A percentile compares a stretch with the other conserved stretches of the same genome.
Evolutionary conservation across 331 rosid species (phyloP).

Genomic region (Dryas integrifolia): DNA sequence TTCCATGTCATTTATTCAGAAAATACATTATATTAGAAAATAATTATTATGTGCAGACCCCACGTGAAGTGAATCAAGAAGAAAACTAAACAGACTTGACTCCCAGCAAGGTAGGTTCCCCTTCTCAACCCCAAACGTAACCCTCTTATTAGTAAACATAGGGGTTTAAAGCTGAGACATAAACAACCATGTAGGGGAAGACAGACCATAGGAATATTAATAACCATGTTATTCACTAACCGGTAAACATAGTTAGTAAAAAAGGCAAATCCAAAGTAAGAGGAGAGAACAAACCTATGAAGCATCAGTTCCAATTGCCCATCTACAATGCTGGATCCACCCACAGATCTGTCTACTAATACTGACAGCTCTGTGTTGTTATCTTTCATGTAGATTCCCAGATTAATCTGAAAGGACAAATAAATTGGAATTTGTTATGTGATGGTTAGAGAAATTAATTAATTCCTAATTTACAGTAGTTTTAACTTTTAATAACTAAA

Average conservation of each 20-base stretch:
- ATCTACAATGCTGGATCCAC: constrained; percentile 80
- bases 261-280: constrained; percentile 6
- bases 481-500: neutral
- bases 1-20: neutral
- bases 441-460: neutral
- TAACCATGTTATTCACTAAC: too few relatives aligned
- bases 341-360: constrained; percentile 77
- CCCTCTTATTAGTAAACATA: too few relatives aligned
- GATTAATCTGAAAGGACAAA: constrained; percentile 62
- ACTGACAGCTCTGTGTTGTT: constrained; percentile 58
- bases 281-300: constrained; percentile 56
- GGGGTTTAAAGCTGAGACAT: too few relatives aligned
- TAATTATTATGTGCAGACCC: neutral
- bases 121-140: too few relatives aligned
- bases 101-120: neutral
- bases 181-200: too few relatives aligned
- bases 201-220: too few relatives aligned
- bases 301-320: constrained; percentile 87
- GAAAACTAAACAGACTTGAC: neutral
- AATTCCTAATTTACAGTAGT: neutral
- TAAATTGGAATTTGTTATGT: neutral
- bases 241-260: too few relatives aligned
- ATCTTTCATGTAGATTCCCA: constrained; percentile 72
- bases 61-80: neutral
- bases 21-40: neutral